Base-by-base conservation (phyloP, 352 stramenopile genomes). In the Globisporangium mamillatum region DNA sequence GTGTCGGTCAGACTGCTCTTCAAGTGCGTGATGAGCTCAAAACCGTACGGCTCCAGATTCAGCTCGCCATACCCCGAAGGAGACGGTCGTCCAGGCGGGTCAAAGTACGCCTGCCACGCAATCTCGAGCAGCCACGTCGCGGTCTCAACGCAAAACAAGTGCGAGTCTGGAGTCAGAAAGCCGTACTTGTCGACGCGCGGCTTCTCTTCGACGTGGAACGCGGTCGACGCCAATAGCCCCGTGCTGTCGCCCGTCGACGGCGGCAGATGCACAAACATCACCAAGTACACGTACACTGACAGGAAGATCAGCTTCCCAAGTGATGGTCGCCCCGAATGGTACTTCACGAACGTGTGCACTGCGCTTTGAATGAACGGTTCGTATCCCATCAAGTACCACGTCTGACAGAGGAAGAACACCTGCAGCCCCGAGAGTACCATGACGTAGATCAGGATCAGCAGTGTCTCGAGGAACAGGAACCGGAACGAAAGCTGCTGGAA, bases 401-500 rank as follows among this genome's bases (percentile, higher is more conserved):
- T 82, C 64, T 84, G 72, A 0, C 77, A 53, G 1, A 95, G 75
- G 12, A 77, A 71, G 20, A 91, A 88, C 24, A 92, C 78, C 69
- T 94, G 84, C 1, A 92, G 61, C 12, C 77, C 68, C n/a, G 81
- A 92, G 24, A 92, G 74, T 27, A 91, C 68, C 25, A 91, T 64
- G 5, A 90, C 82, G 70, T 94, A 91, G 32, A 92, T 67, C 24
- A 93, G 73, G 65, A 97, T 85, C 8, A 95, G 58, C 22, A 93
- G 60, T 9, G 83, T 90, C 70, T 94, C 81, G 4, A 95, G 69
- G 20, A 90, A 81, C 16, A 95, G 64, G 64, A 95, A 97, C 14
- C 90, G 86, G 65, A 93, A 97, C 48, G 88, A 95, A 7, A 97
- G 73, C 59, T 97, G 90, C 73, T 94, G 86, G 56, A 90, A 93